These are phyloP conservation scores for Ophiostoma sp. DNA, from an alignment of 2,329 filamentous ascomycete species.

Conservation along the genomic window DNA sequence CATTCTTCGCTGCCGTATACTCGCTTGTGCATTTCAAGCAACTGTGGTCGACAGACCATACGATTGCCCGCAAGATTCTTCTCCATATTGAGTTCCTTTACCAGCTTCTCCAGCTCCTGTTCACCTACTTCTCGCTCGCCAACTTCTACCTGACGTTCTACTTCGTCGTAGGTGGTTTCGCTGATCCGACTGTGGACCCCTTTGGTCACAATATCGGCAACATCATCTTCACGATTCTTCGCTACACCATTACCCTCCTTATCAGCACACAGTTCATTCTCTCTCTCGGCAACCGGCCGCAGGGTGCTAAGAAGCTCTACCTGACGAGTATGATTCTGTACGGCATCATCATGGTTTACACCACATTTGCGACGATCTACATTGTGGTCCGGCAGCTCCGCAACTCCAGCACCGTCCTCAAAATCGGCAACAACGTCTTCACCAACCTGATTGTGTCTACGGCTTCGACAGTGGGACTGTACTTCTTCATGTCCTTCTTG, in stretches of 20 bases:
- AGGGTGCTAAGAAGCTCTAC: conserved; percentile 91
- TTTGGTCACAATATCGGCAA: conserved; percentile 85
- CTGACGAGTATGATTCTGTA: conserved; percentile 87
- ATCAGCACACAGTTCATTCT: conserved; percentile 96
- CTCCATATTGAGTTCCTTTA: conserved; percentile 95
- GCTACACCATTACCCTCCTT: conserved; percentile 81
- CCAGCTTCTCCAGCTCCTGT: conserved; percentile 86
- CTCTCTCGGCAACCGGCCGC: conserved; percentile 91
- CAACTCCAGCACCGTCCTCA: conserved; percentile 41
- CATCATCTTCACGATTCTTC: conserved; percentile 81
- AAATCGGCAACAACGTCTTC: conserved; percentile 82
- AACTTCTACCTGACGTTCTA: conserved; percentile 99
- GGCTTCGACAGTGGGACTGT: conserved; percentile 86
- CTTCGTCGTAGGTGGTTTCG: conserved; percentile 90
- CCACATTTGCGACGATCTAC: conserved; percentile 82
- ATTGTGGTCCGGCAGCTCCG: conserved; percentile 83
- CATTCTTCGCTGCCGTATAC: conserved; percentile 98
- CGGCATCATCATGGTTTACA: conserved; percentile 92
- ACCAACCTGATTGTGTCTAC: conserved; percentile 91
- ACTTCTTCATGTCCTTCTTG: conserved; percentile 93
- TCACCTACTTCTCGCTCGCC: conserved; percentile 96
- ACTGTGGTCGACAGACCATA: conserved; percentile 91
- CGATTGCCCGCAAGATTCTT: conserved; percentile 80
- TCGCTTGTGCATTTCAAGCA: conserved; percentile 93
- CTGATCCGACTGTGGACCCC: conserved; percentile 77